Percentiles rank a stretch among this genome's conserved stretches.
phyloP scores from a whole-genome alignment of 2,329 filamentous ascomycete genomes.

The Penicillium polonicum region DNA sequence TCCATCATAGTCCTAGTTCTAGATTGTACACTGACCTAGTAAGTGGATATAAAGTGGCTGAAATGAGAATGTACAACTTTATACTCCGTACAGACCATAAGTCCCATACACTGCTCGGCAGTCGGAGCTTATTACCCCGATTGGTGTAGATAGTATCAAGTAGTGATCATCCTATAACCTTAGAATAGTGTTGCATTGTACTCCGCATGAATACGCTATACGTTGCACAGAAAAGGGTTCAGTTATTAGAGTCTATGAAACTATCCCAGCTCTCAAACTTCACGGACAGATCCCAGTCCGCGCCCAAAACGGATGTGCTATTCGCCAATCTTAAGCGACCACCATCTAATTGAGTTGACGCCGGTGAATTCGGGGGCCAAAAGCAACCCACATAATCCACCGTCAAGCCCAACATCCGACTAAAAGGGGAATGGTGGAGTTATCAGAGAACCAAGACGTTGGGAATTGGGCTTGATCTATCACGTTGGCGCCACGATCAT shows the following conservation, averaged over 20 bases:
- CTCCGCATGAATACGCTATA: background rate
- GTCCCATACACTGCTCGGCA: background rate
- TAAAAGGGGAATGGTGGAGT: background rate
- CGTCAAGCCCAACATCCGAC: background rate
- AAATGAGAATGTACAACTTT: background rate
- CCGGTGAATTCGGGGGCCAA: constrained; percentile 4
- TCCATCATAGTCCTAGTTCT: background rate
- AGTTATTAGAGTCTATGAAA: background rate
- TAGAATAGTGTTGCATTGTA: background rate
- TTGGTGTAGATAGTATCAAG: background rate
- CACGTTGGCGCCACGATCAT: constrained; percentile 6
- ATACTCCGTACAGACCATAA: background rate
- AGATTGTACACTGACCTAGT: background rate
- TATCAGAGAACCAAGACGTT: background rate
- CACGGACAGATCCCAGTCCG: background rate
- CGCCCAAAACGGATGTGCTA: background rate
- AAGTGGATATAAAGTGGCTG: background rate
- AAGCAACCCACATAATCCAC: background rate
- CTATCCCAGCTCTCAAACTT: background rate
- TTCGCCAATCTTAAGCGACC: background rate
- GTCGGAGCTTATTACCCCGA: background rate
- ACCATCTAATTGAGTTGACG: constrained; percentile 8
- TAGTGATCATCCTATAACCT: background rate
- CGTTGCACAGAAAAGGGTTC: background rate
- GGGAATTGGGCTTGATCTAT: constrained; percentile 11